Percentiles rank a stretch among this genome's conserved stretches.
phyloP scores from a whole-genome alignment of 2,329 filamentous ascomycete genomes.

The Colletotrichum noveboracense region DNA sequence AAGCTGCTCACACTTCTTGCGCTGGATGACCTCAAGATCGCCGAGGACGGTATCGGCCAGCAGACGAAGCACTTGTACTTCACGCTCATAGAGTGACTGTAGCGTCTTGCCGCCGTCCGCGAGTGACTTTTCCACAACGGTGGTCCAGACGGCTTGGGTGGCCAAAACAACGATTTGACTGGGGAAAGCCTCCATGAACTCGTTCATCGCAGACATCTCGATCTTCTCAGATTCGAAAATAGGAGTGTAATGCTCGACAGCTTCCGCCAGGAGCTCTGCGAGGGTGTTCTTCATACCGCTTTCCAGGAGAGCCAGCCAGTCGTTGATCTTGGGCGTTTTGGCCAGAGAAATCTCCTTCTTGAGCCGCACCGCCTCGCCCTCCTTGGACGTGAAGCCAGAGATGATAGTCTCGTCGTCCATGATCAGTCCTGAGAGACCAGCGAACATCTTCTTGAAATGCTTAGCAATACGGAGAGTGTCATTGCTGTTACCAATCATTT shows the following conservation, averaged over 20 bases:
- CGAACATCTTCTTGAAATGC: constrained; percentile 99
- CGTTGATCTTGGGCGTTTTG: constrained; percentile 96
- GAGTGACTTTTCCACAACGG: constrained; percentile 80
- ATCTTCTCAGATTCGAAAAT: constrained; percentile 77
- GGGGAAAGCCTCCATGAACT: constrained; percentile 85
- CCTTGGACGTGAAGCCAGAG: constrained; percentile 91
- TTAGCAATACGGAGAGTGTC: constrained; percentile 96
- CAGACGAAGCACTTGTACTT: constrained; percentile 83
- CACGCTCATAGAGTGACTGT: constrained; percentile 75
- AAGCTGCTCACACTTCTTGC: constrained; percentile 97
- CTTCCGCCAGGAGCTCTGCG: constrained; percentile 87
- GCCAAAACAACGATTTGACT: constrained; percentile 96
- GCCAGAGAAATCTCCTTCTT: constrained; percentile 91
- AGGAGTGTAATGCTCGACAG: constrained; percentile 79
- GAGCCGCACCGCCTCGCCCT: constrained; percentile 85
- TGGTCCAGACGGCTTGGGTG: constrained; percentile 93
- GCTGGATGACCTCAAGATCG: constrained; percentile 83
- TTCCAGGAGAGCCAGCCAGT: constrained; percentile 95
- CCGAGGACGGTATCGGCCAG: constrained; percentile 89
- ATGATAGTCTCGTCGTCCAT: constrained; percentile 93
- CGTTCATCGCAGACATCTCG: constrained; percentile 71
- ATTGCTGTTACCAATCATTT: constrained; percentile 99
- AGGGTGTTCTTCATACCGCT: constrained; percentile 93
- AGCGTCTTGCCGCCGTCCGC: constrained; percentile 73
- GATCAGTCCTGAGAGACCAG: constrained; percentile 86